Evolutionary conservation across 306 rosid species (phyloP).

Genomic region (Rosa lucieae): DNA sequence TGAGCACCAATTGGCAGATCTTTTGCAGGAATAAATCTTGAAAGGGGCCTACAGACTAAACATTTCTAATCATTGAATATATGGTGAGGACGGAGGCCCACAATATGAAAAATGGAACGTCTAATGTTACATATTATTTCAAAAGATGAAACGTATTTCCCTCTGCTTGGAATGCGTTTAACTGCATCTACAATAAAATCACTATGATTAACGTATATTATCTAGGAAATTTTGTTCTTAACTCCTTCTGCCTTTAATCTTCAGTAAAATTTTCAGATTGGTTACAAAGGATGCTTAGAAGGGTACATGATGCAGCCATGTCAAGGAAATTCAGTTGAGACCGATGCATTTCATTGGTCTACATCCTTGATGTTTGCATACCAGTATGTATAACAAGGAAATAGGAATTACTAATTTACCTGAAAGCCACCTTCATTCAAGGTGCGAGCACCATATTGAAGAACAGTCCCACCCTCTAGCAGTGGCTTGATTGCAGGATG

Average conservation of each 20-base stretch:
- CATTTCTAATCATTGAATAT: background rate
- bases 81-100: background rate
- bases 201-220: too few relatives aligned
- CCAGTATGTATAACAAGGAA: slow-evolving; percentile 5
- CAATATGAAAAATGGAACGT: too few relatives aligned
- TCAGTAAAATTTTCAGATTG: background rate
- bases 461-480: slow-evolving; percentile 81
- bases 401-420: slow-evolving; percentile 37
- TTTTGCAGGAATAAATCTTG: too few relatives aligned
- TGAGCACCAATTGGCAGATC: background rate
- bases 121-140: too few relatives aligned
- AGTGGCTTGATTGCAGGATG: slow-evolving; percentile 81
- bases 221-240: background rate
- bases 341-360: slow-evolving; percentile 10
- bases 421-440: slow-evolving; percentile 97
- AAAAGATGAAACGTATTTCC: too few relatives aligned
- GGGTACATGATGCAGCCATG: slow-evolving; percentile 14
- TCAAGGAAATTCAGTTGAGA: slow-evolving; percentile 11
- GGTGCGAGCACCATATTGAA: slow-evolving; percentile 95
- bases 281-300: background rate
- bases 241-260: slow-evolving; percentile 17
- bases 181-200: too few relatives aligned
- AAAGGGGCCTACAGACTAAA: background rate
- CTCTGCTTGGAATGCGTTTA: too few relatives aligned
- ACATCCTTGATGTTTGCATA: slow-evolving; percentile 13